Conservation (phyloP, 2,329 filamentous ascomycete genomes). For the Phyllosticta citrichinensis region DNA sequence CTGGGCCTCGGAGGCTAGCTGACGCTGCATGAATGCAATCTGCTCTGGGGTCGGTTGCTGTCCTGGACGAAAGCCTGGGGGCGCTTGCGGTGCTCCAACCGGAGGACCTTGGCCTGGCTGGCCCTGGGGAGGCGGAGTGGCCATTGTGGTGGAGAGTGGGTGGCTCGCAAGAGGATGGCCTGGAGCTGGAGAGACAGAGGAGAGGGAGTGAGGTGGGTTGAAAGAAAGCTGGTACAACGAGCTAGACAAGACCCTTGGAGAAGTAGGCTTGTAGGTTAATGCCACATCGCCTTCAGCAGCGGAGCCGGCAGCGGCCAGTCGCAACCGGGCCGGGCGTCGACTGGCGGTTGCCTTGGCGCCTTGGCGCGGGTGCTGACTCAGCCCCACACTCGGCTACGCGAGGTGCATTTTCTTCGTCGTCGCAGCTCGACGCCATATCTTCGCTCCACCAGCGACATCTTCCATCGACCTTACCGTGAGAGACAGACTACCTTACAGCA, state of each 20-base stretch:
- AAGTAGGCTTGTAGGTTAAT: constrained; percentile 4
- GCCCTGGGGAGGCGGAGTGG: constrained; percentile 2
- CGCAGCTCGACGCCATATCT: background rate
- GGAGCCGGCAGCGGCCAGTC: background rate
- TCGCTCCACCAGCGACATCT: constrained; percentile 10
- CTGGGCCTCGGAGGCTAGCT: constrained; percentile 71
- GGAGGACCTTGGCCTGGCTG: constrained; percentile 2
- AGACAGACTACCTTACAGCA: constrained; percentile 58
- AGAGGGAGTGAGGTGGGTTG: background rate
- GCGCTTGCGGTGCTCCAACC: constrained; percentile 15
- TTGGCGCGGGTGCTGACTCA: constrained; percentile 1
- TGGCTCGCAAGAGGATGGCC: background rate
- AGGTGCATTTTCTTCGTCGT: constrained; percentile 2
- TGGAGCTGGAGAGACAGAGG: background rate
- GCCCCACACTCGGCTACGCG: constrained; percentile 7
- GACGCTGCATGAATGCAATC: constrained; percentile 71
- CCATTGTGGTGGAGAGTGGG: background rate
- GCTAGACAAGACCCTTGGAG: background rate
- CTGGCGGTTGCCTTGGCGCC: constrained; percentile 1
- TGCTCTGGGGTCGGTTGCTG: constrained; percentile 68
- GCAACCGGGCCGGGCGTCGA: constrained; percentile 6
- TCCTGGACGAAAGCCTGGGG: constrained; percentile 22
- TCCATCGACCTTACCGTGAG: constrained; percentile 28
- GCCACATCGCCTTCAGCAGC: constrained; percentile 7
- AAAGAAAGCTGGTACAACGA: background rate